A percentile compares a stretch with the other conserved stretches of the same genome.
Conservation (phyloP, 208 protist species). For the Phytomonas francai region DNA sequence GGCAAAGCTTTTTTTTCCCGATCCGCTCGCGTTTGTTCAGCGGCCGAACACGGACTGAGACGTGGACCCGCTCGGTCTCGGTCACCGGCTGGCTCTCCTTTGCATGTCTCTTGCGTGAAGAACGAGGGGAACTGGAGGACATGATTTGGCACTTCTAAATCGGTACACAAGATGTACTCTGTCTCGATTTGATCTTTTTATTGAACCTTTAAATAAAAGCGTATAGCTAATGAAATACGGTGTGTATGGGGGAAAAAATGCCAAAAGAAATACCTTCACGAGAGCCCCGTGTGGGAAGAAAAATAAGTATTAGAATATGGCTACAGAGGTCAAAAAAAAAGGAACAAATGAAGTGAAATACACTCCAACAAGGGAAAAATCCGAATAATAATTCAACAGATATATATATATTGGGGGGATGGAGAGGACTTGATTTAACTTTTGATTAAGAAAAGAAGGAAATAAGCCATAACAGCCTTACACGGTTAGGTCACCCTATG, state of each 20-base stretch:
- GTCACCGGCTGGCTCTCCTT: not conserved
- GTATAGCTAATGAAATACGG: no score
- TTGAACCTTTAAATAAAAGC: no score
- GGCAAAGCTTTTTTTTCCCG: not conserved
- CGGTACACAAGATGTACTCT: not conserved
- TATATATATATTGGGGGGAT: no score
- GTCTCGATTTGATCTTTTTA: not conserved
- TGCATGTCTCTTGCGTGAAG: not conserved
- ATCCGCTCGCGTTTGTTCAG: constrained; percentile 35
- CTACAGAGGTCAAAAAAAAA: not conserved
- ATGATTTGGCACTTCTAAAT: not conserved
- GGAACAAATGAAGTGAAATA: not conserved
- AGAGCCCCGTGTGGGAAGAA: not conserved
- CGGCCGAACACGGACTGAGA: constrained; percentile 57
- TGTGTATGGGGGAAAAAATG: not conserved
- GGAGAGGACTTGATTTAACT: not conserved
- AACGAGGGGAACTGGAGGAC: not conserved
- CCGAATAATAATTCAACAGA: no score
- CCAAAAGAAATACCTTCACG: not conserved
- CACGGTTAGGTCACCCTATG: not conserved
- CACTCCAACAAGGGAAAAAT: not conserved
- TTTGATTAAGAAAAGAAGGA: not conserved
- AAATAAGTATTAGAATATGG: not conserved
- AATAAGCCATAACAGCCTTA: not conserved
- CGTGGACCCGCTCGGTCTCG: constrained; percentile 28